phyloP scores from a whole-genome alignment of 331 rosid genomes.

The Pyracantha coccinea region DNA sequence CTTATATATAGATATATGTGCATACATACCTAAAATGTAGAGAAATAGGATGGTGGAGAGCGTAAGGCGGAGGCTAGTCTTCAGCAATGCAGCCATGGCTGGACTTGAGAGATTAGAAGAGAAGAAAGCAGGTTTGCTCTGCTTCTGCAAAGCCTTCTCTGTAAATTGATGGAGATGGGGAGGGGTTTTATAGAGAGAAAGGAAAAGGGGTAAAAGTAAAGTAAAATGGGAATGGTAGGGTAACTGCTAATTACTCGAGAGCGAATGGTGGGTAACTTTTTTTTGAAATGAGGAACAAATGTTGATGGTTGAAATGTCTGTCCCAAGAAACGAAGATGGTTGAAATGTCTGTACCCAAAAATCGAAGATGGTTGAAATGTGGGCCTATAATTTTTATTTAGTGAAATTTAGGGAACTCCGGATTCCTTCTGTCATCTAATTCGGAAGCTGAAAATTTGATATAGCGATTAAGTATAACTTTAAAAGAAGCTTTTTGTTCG shows the following conservation, averaged over 20 bases:
- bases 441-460: too few species aligned
- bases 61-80: slow-evolving; percentile 25
- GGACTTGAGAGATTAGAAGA: background rate
- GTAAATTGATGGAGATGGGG: background rate
- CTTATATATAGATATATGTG: too few species aligned
- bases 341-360: too few species aligned
- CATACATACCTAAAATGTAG: slow-evolving; percentile 32
- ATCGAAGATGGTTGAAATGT: too few species aligned
- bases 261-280: background rate
- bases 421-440: too few species aligned
- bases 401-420: too few species aligned
- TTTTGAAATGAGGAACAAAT: background rate
- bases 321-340: too few species aligned
- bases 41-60: slow-evolving; percentile 26
- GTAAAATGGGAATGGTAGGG: background rate
- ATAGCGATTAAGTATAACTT: too few species aligned
- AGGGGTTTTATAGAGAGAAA: slow-evolving; percentile 9
- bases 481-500: too few species aligned
- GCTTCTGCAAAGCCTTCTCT: background rate
- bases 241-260: background rate
- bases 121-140: background rate
- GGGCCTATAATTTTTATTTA: too few species aligned
- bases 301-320: too few species aligned
- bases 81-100: slow-evolving; percentile 32
- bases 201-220: background rate